Evolutionary conservation across 2,329 filamentous ascomycete species (phyloP).

Genomic region (Fusarium tanahbumbuense): DNA sequence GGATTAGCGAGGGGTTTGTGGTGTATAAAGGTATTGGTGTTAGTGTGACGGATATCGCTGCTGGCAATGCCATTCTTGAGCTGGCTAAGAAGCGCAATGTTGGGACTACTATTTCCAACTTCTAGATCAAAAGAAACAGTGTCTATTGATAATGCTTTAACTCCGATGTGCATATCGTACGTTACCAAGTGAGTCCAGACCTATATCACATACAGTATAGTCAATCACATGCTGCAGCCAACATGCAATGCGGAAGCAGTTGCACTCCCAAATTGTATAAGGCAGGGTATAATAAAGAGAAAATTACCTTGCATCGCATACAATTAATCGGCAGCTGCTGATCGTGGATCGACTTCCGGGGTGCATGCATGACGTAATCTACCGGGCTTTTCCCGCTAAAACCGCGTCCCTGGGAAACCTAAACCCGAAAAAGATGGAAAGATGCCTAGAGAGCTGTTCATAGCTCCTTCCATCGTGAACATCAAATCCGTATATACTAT

Average conservation of each 20-base stretch:
- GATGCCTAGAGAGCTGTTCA: constrained; percentile 32
- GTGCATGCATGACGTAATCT: constrained; percentile 33
- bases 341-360: constrained; percentile 11
- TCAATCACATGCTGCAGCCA: not conserved
- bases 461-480: constrained; percentile 8
- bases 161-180: not conserved
- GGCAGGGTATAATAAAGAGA: not conserved
- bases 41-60: constrained; percentile 50
- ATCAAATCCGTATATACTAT: not conserved
- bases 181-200: no score
- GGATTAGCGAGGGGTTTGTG: constrained; percentile 42
- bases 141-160: not conserved
- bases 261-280: not conserved
- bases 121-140: not conserved
- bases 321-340: not conserved
- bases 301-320: not conserved
- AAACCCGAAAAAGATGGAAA: constrained; percentile 24
- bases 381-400: constrained; percentile 24
- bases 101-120: constrained; percentile 14
- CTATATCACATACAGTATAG: not conserved
- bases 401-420: not conserved
- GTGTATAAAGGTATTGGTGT: constrained; percentile 46
- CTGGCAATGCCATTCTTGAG: constrained; percentile 46
- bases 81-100: constrained; percentile 39
- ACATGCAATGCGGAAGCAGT: not conserved